phyloP scores from a whole-genome alignment of 805 yeast genomes.

The Myxozyma neglecta region DNA sequence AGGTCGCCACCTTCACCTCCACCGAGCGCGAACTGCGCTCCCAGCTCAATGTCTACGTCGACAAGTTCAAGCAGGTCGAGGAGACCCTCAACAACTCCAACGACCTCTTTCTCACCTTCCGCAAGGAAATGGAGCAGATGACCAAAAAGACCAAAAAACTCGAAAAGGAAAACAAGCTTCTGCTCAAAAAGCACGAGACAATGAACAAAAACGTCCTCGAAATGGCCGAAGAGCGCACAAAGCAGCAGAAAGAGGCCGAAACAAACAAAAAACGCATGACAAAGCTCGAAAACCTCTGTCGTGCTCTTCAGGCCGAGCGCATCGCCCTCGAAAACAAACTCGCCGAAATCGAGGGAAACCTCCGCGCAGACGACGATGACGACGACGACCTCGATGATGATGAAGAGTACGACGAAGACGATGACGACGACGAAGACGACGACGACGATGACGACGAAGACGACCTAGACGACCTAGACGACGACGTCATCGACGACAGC shows the following conservation, averaged over 20 bases:
- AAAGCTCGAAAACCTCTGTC: conserved; percentile 25
- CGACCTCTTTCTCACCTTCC: conserved; percentile 24
- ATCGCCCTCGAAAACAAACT: conserved; percentile 20
- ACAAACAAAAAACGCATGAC: conserved; percentile 21
- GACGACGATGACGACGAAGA: conserved; percentile 8
- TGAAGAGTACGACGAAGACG: conserved; percentile 11
- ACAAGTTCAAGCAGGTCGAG: conserved; percentile 41
- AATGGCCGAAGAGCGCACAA: conserved; percentile 28
- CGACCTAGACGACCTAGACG: conserved; percentile 3
- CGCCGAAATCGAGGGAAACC: conserved; percentile 21
- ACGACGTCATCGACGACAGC: background rate
- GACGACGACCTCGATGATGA: conserved; percentile 19
- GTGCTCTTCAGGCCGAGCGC: conserved; percentile 28
- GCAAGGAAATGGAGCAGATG: conserved; percentile 31
- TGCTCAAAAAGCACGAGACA: conserved; percentile 14
- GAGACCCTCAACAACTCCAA: conserved; percentile 40
- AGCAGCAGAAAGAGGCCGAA: conserved; percentile 23
- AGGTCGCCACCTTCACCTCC: conserved; percentile 23
- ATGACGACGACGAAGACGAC: conserved; percentile 8
- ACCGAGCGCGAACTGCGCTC: conserved; percentile 26
- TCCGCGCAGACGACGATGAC: conserved; percentile 22
- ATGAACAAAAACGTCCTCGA: conserved; percentile 28
- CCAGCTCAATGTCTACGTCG: conserved; percentile 29
- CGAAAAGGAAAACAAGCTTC: conserved; percentile 27
- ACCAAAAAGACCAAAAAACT: conserved; percentile 27